phyloP scores from a whole-genome alignment of 495 filamentous ascomycete genomes.

The Xylaria curta region DNA sequence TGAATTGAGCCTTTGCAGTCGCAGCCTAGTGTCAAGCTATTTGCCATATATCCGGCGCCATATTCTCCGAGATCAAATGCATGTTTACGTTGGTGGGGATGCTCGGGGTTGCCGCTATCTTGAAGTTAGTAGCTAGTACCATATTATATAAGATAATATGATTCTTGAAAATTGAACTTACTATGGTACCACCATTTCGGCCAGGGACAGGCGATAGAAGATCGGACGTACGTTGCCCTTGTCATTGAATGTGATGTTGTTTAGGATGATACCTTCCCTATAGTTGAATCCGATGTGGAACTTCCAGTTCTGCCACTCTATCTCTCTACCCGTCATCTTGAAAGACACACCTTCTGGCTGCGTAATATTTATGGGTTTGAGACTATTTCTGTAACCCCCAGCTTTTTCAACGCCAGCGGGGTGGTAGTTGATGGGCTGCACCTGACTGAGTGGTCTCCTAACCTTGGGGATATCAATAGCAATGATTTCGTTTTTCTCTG shows the following conservation, averaged over 20 bases:
- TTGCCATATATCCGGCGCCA: slow-evolving; percentile 95
- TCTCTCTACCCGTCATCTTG: slow-evolving; percentile 74
- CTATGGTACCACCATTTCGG: slow-evolving; percentile 97
- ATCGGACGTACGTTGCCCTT: slow-evolving; percentile 79
- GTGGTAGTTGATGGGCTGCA: slow-evolving; percentile 80
- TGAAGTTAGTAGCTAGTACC: neutral
- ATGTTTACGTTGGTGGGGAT: slow-evolving; percentile 92
- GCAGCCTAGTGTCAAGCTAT: slow-evolving; percentile 85
- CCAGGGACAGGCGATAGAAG: slow-evolving; percentile 91
- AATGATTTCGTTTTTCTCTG: slow-evolving; percentile 81
- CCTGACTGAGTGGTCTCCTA: slow-evolving; percentile 77
- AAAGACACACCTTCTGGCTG: slow-evolving; percentile 96
- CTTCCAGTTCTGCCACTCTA: slow-evolving; percentile 95
- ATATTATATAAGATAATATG: neutral
- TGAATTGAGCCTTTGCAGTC: slow-evolving; percentile 97
- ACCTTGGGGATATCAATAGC: slow-evolving; percentile 88
- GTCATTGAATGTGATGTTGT: slow-evolving; percentile 91
- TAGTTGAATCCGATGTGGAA: slow-evolving; percentile 97
- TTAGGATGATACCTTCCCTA: slow-evolving; percentile 90
- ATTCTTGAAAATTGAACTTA: slow-evolving; percentile 28
- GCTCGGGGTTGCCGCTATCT: slow-evolving; percentile 78
- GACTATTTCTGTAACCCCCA: slow-evolving; percentile 77
- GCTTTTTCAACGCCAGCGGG: slow-evolving; percentile 72
- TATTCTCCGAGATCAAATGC: slow-evolving; percentile 96
- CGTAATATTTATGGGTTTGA: slow-evolving; percentile 94